Evolutionary conservation across 495 filamentous ascomycete genomes (phyloP), one percentile per base, ranked within the genome.

Genomic region (Echria macrotheca): DNA sequence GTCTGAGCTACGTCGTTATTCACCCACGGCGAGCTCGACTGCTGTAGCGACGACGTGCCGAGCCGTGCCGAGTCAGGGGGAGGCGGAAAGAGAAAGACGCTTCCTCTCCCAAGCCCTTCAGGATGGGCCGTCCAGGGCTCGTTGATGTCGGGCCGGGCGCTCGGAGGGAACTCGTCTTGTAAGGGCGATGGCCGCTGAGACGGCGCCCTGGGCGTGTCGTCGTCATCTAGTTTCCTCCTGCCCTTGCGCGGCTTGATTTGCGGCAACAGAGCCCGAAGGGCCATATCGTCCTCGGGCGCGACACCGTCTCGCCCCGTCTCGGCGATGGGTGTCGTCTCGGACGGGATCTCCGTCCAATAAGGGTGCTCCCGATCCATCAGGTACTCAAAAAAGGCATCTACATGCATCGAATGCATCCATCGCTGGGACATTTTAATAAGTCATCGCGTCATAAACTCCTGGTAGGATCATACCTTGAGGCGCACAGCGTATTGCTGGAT

Each of bases 371-470:
- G 89, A 26, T 82, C 81, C 26, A 91, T 74, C 9, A 93, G 79
- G 61, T 87, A 96, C 58, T 95, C 89, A 63, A 96, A 96, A 63
- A 96, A 98, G 14, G 91, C 87, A 74, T 96, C 90, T 17, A 98
- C 80, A 61, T 96, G 93, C 87, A 95, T 95, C 1, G 93, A 91
- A 59, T 87, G 89, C 87, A 98, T 93, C 93, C 93, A 98, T 49
- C 93, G 80, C 86, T 96, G 24, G 35, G 6, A 5, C 14, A 19
- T 52, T 44, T 46, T 47, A 11, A 21, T 47, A n/a, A n/a, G n/a
- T n/a, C n/a, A n/a, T n/a, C n/a, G n/a, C n/a, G n/a, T n/a, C n/a
- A n/a, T n/a, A n/a, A n/a, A n/a, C n/a, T n/a, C n/a, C n/a, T n/a
- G n/a, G n/a, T 36, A 29, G 46, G 17, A 7, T 61, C 72, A 50